Conservation (phyloP, 352 stramenopile species). For the Aphanomyces cochlioides region DNA sequence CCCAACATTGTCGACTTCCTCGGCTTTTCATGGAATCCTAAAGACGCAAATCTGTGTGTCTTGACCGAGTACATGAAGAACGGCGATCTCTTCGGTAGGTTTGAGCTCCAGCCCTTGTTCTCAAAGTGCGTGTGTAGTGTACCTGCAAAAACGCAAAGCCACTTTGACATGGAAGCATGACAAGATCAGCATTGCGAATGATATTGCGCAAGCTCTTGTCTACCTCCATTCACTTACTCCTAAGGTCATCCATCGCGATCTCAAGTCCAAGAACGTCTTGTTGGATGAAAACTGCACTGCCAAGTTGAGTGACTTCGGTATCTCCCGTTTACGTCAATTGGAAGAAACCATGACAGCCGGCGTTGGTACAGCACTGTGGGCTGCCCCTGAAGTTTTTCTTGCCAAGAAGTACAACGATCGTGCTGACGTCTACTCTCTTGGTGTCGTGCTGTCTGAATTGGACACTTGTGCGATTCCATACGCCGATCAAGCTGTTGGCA, state of each 20-base stretch:
- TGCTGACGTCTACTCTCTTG: slow-evolving; percentile 82
- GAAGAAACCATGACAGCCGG: slow-evolving; percentile 37
- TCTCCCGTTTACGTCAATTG: slow-evolving; percentile 72
- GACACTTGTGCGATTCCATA: slow-evolving; percentile 76
- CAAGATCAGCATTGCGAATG: slow-evolving; percentile 73
- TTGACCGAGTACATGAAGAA: slow-evolving; percentile 83
- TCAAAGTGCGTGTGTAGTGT: slow-evolving; percentile 33
- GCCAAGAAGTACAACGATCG: slow-evolving; percentile 86
- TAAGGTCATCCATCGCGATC: slow-evolving; percentile 75
- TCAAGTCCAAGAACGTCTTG: slow-evolving; percentile 80
- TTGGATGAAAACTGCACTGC: slow-evolving; percentile 62
- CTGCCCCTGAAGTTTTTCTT: slow-evolving; percentile 74
- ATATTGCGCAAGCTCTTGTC: slow-evolving; percentile 71
- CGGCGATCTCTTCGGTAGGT: slow-evolving; percentile 57
- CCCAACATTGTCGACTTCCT: slow-evolving; percentile 82
- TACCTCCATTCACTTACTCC: slow-evolving; percentile 75
- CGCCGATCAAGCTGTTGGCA: slow-evolving; percentile 67
- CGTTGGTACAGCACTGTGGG: slow-evolving; percentile 51
- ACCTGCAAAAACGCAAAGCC: slow-evolving; percentile 69
- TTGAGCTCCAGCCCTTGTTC: neutral
- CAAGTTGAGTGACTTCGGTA: slow-evolving; percentile 74
- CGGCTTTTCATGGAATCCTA: slow-evolving; percentile 67
- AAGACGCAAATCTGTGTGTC: slow-evolving; percentile 63
- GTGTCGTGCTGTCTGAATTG: slow-evolving; percentile 74
- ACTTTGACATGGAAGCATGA: slow-evolving; percentile 76